phyloP scores from a whole-genome alignment of 2,329 filamentous ascomycete species.

The Aspergillus hortae region DNA sequence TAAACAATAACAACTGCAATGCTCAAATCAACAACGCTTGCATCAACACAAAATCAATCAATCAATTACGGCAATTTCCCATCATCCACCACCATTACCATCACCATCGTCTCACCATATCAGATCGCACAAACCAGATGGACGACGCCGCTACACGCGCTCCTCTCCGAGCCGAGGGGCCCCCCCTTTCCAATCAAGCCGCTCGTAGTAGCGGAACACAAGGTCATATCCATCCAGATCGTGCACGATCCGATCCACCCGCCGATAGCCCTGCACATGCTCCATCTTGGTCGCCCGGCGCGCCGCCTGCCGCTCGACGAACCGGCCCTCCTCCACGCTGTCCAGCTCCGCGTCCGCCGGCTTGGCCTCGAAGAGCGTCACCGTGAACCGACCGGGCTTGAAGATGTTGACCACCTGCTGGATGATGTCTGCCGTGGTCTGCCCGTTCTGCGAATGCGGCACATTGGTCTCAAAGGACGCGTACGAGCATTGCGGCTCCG shows the following conservation, averaged over 20 bases:
- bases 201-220: conserved; percentile 94
- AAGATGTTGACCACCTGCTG: conserved; percentile 95
- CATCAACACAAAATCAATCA: neutral
- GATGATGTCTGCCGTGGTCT: conserved; percentile 85
- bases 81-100: neutral
- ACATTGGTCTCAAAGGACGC: conserved; percentile 99
- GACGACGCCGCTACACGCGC: conserved; percentile 11
- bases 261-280: conserved; percentile 76
- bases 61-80: neutral
- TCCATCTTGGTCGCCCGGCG: conserved; percentile 61
- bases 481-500: conserved; percentile 94
- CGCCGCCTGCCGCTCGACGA: conserved; percentile 41
- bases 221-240: conserved; percentile 97
- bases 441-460: conserved; percentile 79
- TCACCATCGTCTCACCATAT: neutral
- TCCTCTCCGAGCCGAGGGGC: conserved; percentile 60
- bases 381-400: conserved; percentile 94
- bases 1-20: too few species aligned
- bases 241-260: conserved; percentile 92
- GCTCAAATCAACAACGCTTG: too few species aligned
- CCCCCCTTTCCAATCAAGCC: conserved; percentile 72
- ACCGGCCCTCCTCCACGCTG: conserved; percentile 33
- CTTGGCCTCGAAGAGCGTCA: conserved; percentile 94
- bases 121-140: neutral
- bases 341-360: conserved; percentile 33